Base-by-base conservation (phyloP, 1,139 yeast genomes). In the Saccharomyces uvarum region DNA sequence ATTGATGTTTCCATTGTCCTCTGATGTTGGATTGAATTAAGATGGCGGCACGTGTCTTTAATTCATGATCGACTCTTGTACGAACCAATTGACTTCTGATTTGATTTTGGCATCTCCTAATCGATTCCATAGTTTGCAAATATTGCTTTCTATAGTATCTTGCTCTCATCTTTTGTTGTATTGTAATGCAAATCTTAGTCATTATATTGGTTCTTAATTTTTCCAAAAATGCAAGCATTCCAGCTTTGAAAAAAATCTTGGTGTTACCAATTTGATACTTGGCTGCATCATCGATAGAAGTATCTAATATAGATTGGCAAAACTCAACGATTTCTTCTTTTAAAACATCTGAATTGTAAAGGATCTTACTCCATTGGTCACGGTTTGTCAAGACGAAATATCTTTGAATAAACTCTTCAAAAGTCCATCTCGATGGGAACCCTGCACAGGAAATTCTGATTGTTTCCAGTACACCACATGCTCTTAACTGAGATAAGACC, bases 401-500 rank as follows among this genome's bases (percentile, higher is more conserved):
- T 65, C 97, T 82, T 60, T 84, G 83, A 47, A 93, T 96, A 75
- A 93, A 93, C 68, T 93, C 99, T 54, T 86, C 91, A 69, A 89
- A 93, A 1, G 96, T 81, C 95, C 97, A 90, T 68, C 98, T 80
- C 0, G 97, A 86, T 32, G 99, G 99, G 79, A 90, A 93, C 42
- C 99, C 99, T 51, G 97, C 98, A 74, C 97, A 91, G 8, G 98
- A 91, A 53, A 93, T 93, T 65, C 96, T 79, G 67, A 93, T 93
- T 1, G 99, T 93, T 72, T 95, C 99, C 63, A 93, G 77, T 52
- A 93, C 99, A 83, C 99, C 99, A 78, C 99, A 93, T 14, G 99
- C 99, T 68, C 99, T 83, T 61, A 93, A 79, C 72, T 93, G 99
- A 6, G 96, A 86, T 60, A 93, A 77, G 49, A 93, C 99, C 97